Evolutionary conservation across 192 early-diverging fungal genomes (phyloP), one percentile per base, ranked within the genome.

Genomic region (Coemansia sp.): DNA sequence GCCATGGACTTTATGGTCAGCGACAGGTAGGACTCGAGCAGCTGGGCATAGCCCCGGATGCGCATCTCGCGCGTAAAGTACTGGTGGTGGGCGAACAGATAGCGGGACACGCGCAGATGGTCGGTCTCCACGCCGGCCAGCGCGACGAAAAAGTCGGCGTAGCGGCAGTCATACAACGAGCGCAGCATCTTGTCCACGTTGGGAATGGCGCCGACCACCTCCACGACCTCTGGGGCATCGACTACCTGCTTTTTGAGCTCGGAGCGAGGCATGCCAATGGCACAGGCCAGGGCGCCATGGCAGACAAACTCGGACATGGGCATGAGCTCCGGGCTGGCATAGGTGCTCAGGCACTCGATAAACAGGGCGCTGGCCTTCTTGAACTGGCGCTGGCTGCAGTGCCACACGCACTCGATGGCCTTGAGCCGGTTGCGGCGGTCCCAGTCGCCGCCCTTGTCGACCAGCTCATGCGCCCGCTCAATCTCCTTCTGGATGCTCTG

Each of bases 361-460:
- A 99, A 88, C 45, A 92, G 76, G 45, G 85, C 76, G 16, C 88
- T 83, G 4, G 92, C 93, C 9, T 85, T 86, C 61, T 94, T 94
- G 67, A 98, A 99, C 75, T 99, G 86, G 45, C 96, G 85, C 44
- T 91, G 86, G 10, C 92, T 90, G 81, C 95, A 87, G 54, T 83
- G 70, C 77, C 91, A 92, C 27, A 93, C 78, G 39, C 91, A 94
- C 61, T 98, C 90, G 55, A 97, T 91, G 3, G 90, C 92, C 78
- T 98, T 97, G 33, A 96, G 80, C 36, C 96, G 82, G 77, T 99
- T 99, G 49, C 96, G 82, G 35, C 96, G 83, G 79, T 99, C 96
- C 96, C 96, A 99, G 71, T 99, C 96, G 19, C 96, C 96, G 36
- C 95, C 93, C 76, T 96, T 90, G 61, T 99, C 89, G 51, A 97